A percentile compares a stretch with the other conserved stretches of the same genome.
Conservation (phyloP, 495 filamentous ascomycete species). For the Aspergillus baeticus region DNA sequence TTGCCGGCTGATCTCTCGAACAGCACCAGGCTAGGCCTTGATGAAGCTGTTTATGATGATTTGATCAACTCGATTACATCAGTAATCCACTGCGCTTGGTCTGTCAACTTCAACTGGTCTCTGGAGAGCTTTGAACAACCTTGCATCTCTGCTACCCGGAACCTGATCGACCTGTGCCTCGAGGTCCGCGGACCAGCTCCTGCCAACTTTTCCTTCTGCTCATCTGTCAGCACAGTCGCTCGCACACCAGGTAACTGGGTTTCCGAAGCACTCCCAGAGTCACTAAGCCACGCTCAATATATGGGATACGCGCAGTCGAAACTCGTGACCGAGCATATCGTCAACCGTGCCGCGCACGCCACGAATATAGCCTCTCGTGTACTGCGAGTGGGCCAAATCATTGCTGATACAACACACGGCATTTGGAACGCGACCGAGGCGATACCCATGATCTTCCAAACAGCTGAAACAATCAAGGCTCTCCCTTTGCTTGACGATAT, state of each 20-base stretch:
- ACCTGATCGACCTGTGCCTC: slow-evolving; percentile 55
- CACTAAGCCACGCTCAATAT: slow-evolving; percentile 47
- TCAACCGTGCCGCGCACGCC: slow-evolving; percentile 29
- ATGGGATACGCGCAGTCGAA: slow-evolving; percentile 62
- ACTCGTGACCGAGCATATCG: slow-evolving; percentile 59
- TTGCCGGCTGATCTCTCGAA: slow-evolving; percentile 37
- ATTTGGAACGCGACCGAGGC: slow-evolving; percentile 64
- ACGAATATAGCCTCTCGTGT: slow-evolving; percentile 34
- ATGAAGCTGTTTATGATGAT: slow-evolving; percentile 25
- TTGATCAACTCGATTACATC: slow-evolving; percentile 40
- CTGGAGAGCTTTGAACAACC: slow-evolving; percentile 55
- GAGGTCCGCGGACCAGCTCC: slow-evolving; percentile 23
- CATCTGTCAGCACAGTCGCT: slow-evolving; percentile 52
- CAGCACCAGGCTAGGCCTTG: slow-evolving; percentile 43
- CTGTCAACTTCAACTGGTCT: slow-evolving; percentile 65
- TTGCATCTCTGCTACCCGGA: slow-evolving; percentile 52
- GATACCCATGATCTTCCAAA: slow-evolving; percentile 58
- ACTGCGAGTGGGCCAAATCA: slow-evolving; percentile 57
- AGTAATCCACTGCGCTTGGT: slow-evolving; percentile 66
- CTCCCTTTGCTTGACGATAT: slow-evolving; percentile 53
- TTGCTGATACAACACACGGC: slow-evolving; percentile 49
- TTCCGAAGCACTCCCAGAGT: slow-evolving; percentile 46
- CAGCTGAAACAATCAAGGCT: slow-evolving; percentile 40
- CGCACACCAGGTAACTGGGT: slow-evolving; percentile 33
- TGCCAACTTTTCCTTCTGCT: slow-evolving; percentile 56